phyloP scores from a whole-genome alignment of 805 yeast species.

The Yarrowia phangngaensis region DNA sequence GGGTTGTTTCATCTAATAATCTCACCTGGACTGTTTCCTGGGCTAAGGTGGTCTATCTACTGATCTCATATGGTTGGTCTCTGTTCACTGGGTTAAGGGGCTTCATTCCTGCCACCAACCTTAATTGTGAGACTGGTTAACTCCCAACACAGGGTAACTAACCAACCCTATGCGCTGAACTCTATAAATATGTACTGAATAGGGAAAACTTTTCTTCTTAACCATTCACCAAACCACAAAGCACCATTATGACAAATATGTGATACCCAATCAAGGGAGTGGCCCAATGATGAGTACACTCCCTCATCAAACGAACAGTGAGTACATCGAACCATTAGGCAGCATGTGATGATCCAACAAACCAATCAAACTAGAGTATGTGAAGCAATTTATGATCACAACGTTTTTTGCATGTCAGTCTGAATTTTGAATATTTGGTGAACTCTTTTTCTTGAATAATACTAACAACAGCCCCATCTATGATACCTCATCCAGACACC shows the following conservation, averaged over 20 bases:
- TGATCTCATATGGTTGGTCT: too few species aligned
- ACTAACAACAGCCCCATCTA: conserved; percentile 6
- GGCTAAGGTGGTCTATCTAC: too few species aligned
- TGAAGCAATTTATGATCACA: conserved; percentile 52
- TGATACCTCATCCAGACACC: background rate
- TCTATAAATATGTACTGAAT: conserved; percentile 7
- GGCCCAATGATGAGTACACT: background rate
- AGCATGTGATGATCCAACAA: conserved; percentile 26
- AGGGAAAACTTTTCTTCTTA: conserved; percentile 10
- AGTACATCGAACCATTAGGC: too few species aligned
- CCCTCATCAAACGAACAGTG: too few species aligned
- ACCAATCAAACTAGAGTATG: conserved; percentile 61
- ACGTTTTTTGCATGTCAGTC: conserved; percentile 29
- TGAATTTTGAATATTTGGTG: conserved; percentile 7
- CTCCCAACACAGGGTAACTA: conserved; percentile 21
- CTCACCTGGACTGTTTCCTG: too few species aligned
- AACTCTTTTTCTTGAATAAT: background rate
- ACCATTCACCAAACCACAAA: conserved; percentile 2
- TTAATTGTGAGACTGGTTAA: conserved; percentile 8
- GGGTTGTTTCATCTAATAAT: too few species aligned
- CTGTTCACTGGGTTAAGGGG: too few species aligned
- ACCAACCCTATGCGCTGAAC: conserved; percentile 14
- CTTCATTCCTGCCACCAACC: conserved; percentile 2
- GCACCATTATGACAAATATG: background rate
- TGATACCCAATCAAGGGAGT: conserved; percentile 15